Conservation (phyloP, 495 filamentous ascomycete genomes). For the Tirmania nivea region DNA sequence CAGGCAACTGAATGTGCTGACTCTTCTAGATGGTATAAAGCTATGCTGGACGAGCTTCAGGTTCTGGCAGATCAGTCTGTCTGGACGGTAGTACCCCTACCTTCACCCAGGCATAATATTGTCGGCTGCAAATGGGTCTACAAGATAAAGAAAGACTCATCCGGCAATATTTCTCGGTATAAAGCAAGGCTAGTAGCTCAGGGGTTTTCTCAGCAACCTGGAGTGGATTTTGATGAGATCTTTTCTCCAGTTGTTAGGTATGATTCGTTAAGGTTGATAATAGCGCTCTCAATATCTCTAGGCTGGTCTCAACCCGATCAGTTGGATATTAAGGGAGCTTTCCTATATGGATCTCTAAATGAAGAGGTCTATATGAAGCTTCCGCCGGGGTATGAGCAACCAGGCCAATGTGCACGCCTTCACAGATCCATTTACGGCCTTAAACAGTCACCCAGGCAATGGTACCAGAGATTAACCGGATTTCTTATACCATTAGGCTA, state of each 20-base stretch:
- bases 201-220: conserved; percentile 13
- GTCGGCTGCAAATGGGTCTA: conserved; percentile 11
- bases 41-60: too few relatives aligned
- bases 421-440: conserved; percentile 7
- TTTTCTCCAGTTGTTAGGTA: conserved; percentile 9
- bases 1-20: too few relatives aligned
- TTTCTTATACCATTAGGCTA: neutral
- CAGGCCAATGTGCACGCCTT: neutral
- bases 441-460: conserved; percentile 10
- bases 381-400: conserved; percentile 6
- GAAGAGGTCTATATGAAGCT: conserved; percentile 9
- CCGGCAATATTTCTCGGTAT: neutral
- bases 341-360: conserved; percentile 2
- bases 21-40: too few relatives aligned
- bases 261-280: conserved; percentile 1
- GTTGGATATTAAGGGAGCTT: conserved; percentile 7
- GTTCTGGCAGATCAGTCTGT: too few relatives aligned
- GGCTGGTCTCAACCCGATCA: conserved; percentile 1
- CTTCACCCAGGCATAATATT: neutral
- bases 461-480: conserved; percentile 3
- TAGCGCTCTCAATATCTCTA: conserved; percentile 1
- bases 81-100: too few relatives aligned
- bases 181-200: conserved; percentile 14
- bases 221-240: conserved; percentile 14
- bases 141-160: conserved; percentile 6